Percentiles rank a stretch among this genome's conserved stretches.
Conservation (phyloP, 257 asterid genomes). For the Euphrasia confusa region DNA sequence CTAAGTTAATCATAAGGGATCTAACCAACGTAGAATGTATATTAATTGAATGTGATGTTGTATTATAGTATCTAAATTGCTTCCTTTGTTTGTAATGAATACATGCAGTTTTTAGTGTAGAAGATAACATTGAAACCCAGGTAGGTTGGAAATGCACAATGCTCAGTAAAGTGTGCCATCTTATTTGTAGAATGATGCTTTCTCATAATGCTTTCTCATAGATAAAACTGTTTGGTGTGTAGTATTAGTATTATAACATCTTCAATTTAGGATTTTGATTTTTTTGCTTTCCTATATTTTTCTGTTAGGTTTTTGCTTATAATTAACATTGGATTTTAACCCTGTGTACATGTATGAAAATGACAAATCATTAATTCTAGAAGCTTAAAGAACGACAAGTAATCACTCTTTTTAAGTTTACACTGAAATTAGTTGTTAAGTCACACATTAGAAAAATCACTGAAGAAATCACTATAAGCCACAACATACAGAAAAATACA, state of each 20-base stretch:
- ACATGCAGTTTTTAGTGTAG: conserved; percentile 15
- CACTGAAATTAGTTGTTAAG: no score
- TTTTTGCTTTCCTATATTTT: no score
- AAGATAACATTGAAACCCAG: background rate
- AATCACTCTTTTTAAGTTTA: no score
- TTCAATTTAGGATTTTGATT: no score
- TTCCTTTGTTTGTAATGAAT: background rate
- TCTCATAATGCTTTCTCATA: background rate
- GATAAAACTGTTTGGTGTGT: no score
- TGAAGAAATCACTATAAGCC: background rate
- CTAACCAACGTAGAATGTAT: conserved; percentile 22
- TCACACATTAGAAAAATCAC: background rate
- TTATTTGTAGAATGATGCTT: background rate
- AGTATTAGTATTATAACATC: no score
- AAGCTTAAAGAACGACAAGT: no score
- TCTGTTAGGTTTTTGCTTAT: no score
- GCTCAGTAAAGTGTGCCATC: background rate
- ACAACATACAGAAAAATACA: background rate
- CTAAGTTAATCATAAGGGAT: conserved; percentile 5
- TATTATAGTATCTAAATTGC: background rate
- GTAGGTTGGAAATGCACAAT: background rate
- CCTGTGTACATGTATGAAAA: no score
- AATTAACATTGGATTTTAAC: background rate
- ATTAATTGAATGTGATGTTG: conserved; percentile 6
- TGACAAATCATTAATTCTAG: no score